Percentiles rank a stretch among this genome's conserved stretches.
These are phyloP conservation scores for Podospora tetraspora DNA, from an alignment of 495 filamentous ascomycete genomes.

Conservation along the genomic window DNA sequence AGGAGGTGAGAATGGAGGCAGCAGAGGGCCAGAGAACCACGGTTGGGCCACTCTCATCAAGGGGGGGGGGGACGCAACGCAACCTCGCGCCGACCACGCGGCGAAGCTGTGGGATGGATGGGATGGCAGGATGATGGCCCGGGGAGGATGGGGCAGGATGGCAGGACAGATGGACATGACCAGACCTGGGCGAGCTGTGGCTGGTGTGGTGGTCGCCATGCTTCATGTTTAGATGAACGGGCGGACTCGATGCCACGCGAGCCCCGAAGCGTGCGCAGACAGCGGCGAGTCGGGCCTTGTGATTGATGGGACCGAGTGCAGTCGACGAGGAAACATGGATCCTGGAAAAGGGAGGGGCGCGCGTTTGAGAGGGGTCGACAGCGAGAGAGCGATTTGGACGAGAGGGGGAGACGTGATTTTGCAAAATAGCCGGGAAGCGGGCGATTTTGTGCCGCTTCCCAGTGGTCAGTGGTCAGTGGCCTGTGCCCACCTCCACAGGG, in stretches of 20 bases:
- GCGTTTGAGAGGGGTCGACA: constrained; percentile 8
- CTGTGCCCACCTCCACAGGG: background rate
- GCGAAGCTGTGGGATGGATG: background rate
- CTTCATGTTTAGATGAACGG: constrained; percentile 15
- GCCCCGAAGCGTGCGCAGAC: constrained; percentile 11
- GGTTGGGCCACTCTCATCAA: background rate
- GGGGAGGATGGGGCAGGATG: constrained; percentile 1
- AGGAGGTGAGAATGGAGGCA: background rate
- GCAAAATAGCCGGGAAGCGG: constrained; percentile 14
- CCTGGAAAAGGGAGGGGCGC: background rate
- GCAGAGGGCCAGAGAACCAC: background rate
- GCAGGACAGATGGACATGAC: background rate
- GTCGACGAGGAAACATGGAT: constrained; percentile 3
- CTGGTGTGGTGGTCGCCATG: constrained; percentile 10
- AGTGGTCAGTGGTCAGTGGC: background rate
- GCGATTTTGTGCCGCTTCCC: constrained; percentile 9
- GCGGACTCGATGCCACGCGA: constrained; percentile 12
- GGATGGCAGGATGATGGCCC: background rate
- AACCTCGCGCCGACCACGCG: background rate
- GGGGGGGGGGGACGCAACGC: background rate
- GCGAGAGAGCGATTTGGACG: background rate
- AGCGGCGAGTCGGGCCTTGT: constrained; percentile 5
- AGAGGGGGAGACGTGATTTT: background rate
- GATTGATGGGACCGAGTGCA: constrained; percentile 15
- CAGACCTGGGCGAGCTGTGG: background rate